Percentiles rank a stretch among this genome's conserved stretches.
Evolutionary conservation across 1,139 yeast species (phyloP).

Genomic region (Arxiozyma slooffiae): DNA sequence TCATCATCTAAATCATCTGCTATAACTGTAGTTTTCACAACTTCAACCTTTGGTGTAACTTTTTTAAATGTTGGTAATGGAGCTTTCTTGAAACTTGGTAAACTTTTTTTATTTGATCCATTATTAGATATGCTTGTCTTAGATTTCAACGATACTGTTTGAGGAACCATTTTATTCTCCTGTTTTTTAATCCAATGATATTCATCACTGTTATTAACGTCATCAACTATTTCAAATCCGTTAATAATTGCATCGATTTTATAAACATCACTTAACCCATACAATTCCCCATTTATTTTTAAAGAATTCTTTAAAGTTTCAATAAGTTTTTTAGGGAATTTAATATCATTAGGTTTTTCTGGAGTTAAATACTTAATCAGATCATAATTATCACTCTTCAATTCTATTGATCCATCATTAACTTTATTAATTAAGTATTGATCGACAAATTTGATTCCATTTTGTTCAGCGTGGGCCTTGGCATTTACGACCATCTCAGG

Average conservation of each 20-base stretch:
- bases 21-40: constrained; percentile 15
- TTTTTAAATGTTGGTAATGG: constrained; percentile 8
- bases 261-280: constrained; percentile 24
- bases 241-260: constrained; percentile 29
- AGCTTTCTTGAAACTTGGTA: constrained; percentile 9
- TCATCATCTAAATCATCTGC: constrained; percentile 7
- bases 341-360: constrained; percentile 29
- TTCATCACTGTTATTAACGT: constrained; percentile 5
- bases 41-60: constrained; percentile 4
- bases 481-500: constrained; percentile 39
- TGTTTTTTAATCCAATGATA: constrained; percentile 26
- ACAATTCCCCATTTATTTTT: constrained; percentile 19
- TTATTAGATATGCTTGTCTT: constrained; percentile 1
- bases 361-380: constrained; percentile 54
- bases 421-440: constrained; percentile 55
- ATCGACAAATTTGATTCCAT: constrained; percentile 17
- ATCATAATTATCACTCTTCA: constrained; percentile 39
- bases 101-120: constrained; percentile 9
- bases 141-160: constrained; percentile 5
- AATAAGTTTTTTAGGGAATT: constrained; percentile 25
- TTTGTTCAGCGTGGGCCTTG: constrained; percentile 30
- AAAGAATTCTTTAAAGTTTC: constrained; percentile 19
- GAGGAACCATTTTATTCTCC: not conserved
- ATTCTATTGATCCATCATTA: constrained; percentile 44
- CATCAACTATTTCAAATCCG: constrained; percentile 20